Evolutionary conservation across 148 eudicot species (phyloP), one percentile per base, ranked within the genome.

Genomic region (Amaranthus palmeri): DNA sequence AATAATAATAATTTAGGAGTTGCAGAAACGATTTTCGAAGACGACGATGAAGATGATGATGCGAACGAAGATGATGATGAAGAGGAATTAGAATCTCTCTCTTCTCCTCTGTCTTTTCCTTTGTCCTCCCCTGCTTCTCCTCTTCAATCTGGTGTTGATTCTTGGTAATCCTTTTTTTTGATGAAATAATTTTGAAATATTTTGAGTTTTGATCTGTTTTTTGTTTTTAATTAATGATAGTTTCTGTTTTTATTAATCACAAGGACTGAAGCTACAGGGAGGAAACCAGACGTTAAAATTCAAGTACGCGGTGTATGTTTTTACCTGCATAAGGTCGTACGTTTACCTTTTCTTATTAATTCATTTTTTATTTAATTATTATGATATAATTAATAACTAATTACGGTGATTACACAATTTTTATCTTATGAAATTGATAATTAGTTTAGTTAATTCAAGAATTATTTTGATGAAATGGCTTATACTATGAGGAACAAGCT

Each of bases 21-120:
- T 50, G 91, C 84, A 68, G 87, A 81, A 1, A 91, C 93, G 12
- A 91, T 91, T 54, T 84, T 81, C 61, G 96, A 90, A 76, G 96
- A 90, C 11, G 86, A 88, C 1, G 60, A 51, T 17, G 68, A 67
- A 76, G 88, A 87, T 14, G 87, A 88, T 0, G 55, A 51, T 41
- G 64, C 57, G 17, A 86, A 88, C 4, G 87, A 88, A 18, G 95
- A 87, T 61, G 89, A 89, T 5, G 83, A 82, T 13, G 69, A 55
- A 59, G 59, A 66, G 1, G 73, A 72, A 11, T 13, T 60, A 4
- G 64, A 77, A n/a, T 60, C 71, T 6, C 72, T 69, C 7, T 65
- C 65, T 63, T 78, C 50, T 12, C 75, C 79, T 49, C 67, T 69
- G 3, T 68, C 83, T 63, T 71, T 76, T 51, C 81, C 87, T 54